Conservation (phyloP, 345 rosid species). For the Bruguiera gymnorhiza region DNA sequence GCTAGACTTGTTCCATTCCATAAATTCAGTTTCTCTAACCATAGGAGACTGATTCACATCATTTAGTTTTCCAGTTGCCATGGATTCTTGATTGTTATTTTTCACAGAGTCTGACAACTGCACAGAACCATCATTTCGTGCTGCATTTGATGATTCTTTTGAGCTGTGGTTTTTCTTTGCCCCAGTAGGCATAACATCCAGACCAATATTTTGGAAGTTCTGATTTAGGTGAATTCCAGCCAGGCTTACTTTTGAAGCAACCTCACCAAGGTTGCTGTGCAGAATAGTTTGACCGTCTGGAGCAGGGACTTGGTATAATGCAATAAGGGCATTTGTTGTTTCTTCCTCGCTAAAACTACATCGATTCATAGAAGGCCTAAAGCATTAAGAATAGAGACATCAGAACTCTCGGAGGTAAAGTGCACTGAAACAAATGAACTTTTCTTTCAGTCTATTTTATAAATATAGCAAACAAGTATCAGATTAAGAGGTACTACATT, state of each 20-base stretch:
- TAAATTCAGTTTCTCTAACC: conserved; percentile 41
- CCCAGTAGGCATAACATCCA: conserved; percentile 20
- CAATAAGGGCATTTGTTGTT: conserved; percentile 60
- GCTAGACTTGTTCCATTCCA: conserved; percentile 28
- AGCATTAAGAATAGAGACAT: conserved; percentile 11
- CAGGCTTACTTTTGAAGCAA: conserved; percentile 14
- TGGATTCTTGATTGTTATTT: conserved; percentile 36
- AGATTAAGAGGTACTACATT: not conserved
- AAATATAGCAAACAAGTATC: not conserved
- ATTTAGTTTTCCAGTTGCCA: conserved; percentile 34
- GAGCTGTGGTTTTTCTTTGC: conserved; percentile 50
- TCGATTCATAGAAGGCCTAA: conserved; percentile 70
- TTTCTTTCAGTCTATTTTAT: not conserved
- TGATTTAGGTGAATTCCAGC: conserved; percentile 26
- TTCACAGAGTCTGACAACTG: conserved; percentile 38
- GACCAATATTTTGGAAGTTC: conserved; percentile 16
- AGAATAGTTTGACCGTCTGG: conserved; percentile 30
- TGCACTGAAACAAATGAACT: not conserved
- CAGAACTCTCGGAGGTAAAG: not conserved
- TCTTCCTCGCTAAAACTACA: conserved; percentile 68
- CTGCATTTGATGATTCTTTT: conserved; percentile 39
- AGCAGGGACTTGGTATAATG: conserved; percentile 29
- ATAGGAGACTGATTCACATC: conserved; percentile 33
- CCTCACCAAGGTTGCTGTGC: conserved; percentile 33
- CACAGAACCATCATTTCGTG: conserved; percentile 34